phyloP scores from a whole-genome alignment of 345 rosid genomes.

The Angophora floribunda region DNA sequence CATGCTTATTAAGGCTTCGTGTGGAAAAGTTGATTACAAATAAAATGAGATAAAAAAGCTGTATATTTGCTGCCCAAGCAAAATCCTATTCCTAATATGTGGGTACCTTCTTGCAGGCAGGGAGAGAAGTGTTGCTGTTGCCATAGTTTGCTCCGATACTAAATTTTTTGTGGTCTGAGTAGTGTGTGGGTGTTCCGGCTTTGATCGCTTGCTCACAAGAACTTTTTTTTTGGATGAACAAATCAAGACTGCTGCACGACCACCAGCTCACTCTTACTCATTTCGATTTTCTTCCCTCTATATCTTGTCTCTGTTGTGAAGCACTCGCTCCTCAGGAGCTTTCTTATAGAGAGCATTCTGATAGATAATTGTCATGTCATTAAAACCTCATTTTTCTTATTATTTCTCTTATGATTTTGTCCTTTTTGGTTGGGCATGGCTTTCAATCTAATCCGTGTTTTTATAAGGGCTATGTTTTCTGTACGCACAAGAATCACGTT shows the following conservation, averaged over 20 bases:
- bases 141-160: neutral
- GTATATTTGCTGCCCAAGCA: neutral
- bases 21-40: neutral
- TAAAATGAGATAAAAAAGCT: too few species aligned
- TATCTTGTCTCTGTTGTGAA: neutral
- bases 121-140: neutral
- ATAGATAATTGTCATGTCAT: neutral
- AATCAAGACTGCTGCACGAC: neutral
- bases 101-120: neutral
- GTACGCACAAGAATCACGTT: neutral
- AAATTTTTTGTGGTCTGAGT: neutral
- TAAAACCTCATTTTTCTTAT: neutral
- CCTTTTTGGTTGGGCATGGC: neutral
- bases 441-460: neutral
- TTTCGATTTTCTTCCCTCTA: neutral
- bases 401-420: neutral
- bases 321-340: neutral
- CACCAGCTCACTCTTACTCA: neutral
- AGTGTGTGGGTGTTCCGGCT: neutral
- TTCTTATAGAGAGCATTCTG: neutral
- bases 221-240: neutral
- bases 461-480: neutral
- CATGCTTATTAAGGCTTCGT: neutral
- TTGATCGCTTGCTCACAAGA: neutral
- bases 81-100: accelerated